Evolutionary conservation across 371 early-diverging fungal genomes (phyloP).

Genomic region (Amoeboaphelidium protococcarum): DNA sequence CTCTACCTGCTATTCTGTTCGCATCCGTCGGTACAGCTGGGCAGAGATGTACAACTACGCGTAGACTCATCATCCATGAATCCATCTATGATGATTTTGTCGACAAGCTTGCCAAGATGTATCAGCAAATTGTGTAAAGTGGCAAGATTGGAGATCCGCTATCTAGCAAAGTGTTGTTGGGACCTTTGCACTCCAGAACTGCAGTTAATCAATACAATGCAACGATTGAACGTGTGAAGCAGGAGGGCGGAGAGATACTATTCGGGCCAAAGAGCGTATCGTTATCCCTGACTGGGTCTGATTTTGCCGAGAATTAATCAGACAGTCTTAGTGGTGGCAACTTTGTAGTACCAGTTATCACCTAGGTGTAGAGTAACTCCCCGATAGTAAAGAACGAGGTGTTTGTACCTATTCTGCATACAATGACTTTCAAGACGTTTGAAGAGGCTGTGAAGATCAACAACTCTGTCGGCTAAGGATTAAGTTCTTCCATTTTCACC

Average conservation of each 20-base stretch:
- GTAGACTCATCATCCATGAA: conserved; percentile 37
- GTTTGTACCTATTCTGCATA: conserved; percentile 83
- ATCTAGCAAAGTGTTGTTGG: conserved; percentile 54
- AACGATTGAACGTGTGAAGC: conserved; percentile 41
- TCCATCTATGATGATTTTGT: conserved; percentile 37
- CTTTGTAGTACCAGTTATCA: conserved; percentile 85
- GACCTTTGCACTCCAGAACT: conserved; percentile 70
- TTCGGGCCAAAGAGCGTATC: no score
- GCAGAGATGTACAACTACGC: conserved; percentile 59
- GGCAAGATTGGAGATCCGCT: conserved; percentile 64
- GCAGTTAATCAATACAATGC: conserved; percentile 48
- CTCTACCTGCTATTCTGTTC: conserved; percentile 40
- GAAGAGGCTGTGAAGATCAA: conserved; percentile 69
- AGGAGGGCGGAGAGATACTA: conserved; percentile 64
- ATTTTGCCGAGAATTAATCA: background rate
- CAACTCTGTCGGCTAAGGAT: conserved; percentile 71
- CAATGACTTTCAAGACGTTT: conserved; percentile 32
- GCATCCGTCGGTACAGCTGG: conserved; percentile 58
- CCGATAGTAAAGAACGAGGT: conserved; percentile 69
- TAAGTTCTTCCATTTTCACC: conserved; percentile 72
- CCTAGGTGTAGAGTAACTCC: conserved; percentile 38
- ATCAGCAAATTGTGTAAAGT: conserved; percentile 29
- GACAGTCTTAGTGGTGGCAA: conserved; percentile 35
- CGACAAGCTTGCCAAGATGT: conserved; percentile 41
- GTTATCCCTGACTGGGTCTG: background rate